Base-by-base conservation (phyloP, 805 yeast genomes). In the Torulaspora quercuum region DNA sequence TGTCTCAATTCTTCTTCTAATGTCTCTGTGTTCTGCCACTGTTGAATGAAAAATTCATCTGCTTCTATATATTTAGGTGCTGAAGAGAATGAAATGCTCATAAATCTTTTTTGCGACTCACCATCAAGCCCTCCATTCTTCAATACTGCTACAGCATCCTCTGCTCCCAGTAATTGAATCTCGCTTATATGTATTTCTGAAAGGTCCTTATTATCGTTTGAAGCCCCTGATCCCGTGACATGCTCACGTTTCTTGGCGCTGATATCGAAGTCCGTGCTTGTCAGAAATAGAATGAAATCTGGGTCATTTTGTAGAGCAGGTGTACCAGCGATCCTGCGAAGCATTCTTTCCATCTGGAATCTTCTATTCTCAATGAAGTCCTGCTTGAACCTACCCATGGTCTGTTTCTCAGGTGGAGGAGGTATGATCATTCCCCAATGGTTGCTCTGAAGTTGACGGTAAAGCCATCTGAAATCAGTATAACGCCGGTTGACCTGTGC, bases 361-460 rank as follows among this genome's bases (percentile, higher is more conserved):
- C 97, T 70, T 60, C 97, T 75, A 46, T 78, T 78, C 59, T 92
- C 97, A 34, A 92, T 78, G 50, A 92, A 89, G 50, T 81, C 88
- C 48, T 86, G 86, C 50, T 87, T 87, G 62, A 92, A 88, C 44
- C 96, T 73, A 4, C 97, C 97, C 37, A 89, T 81, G 6, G 83
- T 82, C 45, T 94, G 95, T 59, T 92, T 95, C 42, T 85, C 95
- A 0, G 97, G 89, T 3, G 97, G 97, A 1, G 97, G 95, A 1
- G 98, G 97, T 15, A 92, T 79, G 23, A 92, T 80, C 41, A 73
- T 70, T 1, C 98, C 98, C 22, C 95, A 95, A 55, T 92, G 88
- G 49, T 82, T 85, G 52, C 76, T 75, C 53, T 83, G 84, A 16
- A 92, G 67, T 50, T 89, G 95, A 47, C 85, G 86, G 59, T 88